Conservation (phyloP, 495 filamentous ascomycete species). For the Aspergillus homomorphus region DNA sequence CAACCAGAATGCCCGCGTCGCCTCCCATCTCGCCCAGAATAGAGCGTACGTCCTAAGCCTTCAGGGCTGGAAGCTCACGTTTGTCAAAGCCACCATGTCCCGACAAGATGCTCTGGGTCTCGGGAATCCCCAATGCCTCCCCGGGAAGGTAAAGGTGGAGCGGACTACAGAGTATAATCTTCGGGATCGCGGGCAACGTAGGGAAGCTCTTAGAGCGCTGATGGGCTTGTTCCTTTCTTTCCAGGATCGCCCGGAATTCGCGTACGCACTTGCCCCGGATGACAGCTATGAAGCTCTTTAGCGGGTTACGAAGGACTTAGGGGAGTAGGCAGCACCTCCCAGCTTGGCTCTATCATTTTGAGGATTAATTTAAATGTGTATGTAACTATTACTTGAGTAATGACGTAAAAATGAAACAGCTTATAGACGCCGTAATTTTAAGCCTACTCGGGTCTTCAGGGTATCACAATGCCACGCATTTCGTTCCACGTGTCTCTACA, state of each 20-base stretch:
- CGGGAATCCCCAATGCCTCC: neutral
- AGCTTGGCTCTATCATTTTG: too few species aligned
- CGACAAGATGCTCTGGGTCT: neutral
- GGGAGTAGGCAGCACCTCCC: too few species aligned
- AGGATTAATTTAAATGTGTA: too few species aligned
- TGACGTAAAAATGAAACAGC: too few species aligned
- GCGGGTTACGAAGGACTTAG: too few species aligned
- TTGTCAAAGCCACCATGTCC: neutral
- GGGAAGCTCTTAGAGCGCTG: neutral
- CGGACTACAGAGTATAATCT: neutral
- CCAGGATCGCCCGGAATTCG: neutral
- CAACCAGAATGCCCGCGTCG: neutral
- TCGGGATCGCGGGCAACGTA: neutral
- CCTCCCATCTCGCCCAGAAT: neutral
- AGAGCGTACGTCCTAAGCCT: neutral
- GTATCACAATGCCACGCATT: neutral
- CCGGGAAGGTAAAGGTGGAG: neutral
- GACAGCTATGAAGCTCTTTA: too few species aligned
- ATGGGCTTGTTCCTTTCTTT: neutral
- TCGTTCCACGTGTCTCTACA: neutral
- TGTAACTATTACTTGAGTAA: too few species aligned
- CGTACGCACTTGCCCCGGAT: neutral
- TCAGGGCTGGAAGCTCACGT: neutral
- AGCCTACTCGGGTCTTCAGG: too few species aligned
- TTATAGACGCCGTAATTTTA: too few species aligned